Percentiles rank a stretch among this genome's conserved stretches.
phyloP scores from a whole-genome alignment of 164 flowering plant genomes.

The Vitis riparia region DNA sequence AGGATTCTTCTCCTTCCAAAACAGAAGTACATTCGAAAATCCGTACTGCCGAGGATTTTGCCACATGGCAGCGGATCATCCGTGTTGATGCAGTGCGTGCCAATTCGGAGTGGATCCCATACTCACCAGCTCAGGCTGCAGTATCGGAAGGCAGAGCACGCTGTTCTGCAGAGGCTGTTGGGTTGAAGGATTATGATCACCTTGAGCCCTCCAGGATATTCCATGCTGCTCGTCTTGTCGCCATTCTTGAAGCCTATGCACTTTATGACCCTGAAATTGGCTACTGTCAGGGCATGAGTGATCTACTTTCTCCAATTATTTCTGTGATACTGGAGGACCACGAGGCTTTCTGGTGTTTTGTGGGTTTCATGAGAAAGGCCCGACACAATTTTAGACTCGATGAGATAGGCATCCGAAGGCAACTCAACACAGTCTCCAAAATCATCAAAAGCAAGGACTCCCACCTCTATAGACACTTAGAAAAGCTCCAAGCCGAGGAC shows the following conservation, averaged over 20 bases:
- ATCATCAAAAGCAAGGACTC: conserved; percentile 88
- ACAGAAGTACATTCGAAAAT: conserved; percentile 24
- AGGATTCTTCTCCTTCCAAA: conserved; percentile 28
- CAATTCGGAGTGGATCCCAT: conserved; percentile 72
- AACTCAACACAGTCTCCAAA: conserved; percentile 75
- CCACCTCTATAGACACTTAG: conserved; percentile 83
- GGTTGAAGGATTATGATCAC: conserved; percentile 82
- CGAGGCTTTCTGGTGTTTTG: conserved; percentile 98
- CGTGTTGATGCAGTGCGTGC: conserved; percentile 93
- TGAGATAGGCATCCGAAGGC: conserved; percentile 85
- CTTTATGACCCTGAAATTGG: conserved; percentile 90
- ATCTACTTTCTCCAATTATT: conserved; percentile 87
- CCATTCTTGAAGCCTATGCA: conserved; percentile 95
- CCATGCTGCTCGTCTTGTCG: conserved; percentile 92
- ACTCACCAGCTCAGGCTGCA: conserved; percentile 60
- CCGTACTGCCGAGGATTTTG: conserved; percentile 61
- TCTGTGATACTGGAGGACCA: conserved; percentile 80
- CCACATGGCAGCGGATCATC: conserved; percentile 92
- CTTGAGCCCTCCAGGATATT: conserved; percentile 70
- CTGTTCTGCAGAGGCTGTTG: conserved; percentile 72
- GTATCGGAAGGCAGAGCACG: conserved; percentile 64
- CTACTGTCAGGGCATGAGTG: conserved; percentile 98
- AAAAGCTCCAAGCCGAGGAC: conserved; percentile 85
- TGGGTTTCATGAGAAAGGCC: conserved; percentile 91
- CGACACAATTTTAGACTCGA: conserved; percentile 93